Conservation (phyloP, 495 filamentous ascomycete species). For the Neurospora hispaniola region DNA sequence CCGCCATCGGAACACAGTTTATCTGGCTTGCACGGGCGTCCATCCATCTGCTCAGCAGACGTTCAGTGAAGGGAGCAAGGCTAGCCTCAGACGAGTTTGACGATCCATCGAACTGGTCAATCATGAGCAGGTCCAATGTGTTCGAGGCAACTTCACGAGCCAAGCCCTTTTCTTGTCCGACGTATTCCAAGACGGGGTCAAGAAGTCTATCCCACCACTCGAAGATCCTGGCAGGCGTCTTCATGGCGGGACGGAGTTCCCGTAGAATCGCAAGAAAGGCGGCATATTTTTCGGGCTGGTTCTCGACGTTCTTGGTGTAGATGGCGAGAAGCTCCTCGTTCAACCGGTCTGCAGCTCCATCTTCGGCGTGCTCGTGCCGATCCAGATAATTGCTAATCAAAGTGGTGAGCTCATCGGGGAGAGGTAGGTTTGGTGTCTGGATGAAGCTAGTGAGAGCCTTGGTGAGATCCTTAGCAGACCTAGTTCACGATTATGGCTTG, state of each 20-base stretch:
- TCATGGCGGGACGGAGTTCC: constrained; percentile 47
- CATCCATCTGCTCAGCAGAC: constrained; percentile 50
- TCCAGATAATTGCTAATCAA: constrained; percentile 52
- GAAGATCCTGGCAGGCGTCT: constrained; percentile 38
- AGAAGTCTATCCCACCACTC: constrained; percentile 61
- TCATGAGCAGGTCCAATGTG: constrained; percentile 43
- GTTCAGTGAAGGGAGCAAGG: constrained; percentile 37
- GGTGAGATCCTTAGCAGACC: constrained; percentile 47
- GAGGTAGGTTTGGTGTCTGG: constrained; percentile 40
- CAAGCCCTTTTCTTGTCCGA: constrained; percentile 47
- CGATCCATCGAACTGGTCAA: constrained; percentile 47
- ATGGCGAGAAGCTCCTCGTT: constrained; percentile 56
- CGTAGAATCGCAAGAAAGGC: constrained; percentile 52
- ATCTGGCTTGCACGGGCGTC: constrained; percentile 35
- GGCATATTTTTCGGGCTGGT: constrained; percentile 42
- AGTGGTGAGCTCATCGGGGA: constrained; percentile 49
- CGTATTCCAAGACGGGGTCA: constrained; percentile 43
- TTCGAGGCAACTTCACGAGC: constrained; percentile 46
- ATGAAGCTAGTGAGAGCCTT: constrained; percentile 47
- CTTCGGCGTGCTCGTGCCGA: constrained; percentile 46
- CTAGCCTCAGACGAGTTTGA: constrained; percentile 26
- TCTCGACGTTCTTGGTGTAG: constrained; percentile 45
- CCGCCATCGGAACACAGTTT: constrained; percentile 31
- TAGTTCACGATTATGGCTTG: constrained; percentile 1
- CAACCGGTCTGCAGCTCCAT: constrained; percentile 47